phyloP scores from a whole-genome alignment of 805 yeast species.

The Lachancea dasiensis region DNA sequence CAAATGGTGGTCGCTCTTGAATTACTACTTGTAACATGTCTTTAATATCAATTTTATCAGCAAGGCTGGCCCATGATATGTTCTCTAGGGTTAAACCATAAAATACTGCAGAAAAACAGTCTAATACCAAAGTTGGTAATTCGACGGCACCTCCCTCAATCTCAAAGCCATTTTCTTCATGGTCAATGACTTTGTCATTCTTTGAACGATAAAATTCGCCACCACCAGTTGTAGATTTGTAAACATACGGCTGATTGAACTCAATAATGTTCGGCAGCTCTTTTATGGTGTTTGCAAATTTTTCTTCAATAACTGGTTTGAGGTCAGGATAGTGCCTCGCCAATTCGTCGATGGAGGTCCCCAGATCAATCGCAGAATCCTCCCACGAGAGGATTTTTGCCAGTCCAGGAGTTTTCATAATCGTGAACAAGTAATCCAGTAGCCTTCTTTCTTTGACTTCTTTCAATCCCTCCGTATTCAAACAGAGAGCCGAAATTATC shows the following conservation, averaged over 20 bases:
- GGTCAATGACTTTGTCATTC: slow-evolving; percentile 37
- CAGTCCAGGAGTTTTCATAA: slow-evolving; percentile 43
- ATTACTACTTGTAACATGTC: slow-evolving; percentile 46
- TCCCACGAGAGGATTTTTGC: slow-evolving; percentile 50
- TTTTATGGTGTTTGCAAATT: slow-evolving; percentile 41
- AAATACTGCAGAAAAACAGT: slow-evolving; percentile 43
- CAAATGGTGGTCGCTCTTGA: slow-evolving; percentile 53
- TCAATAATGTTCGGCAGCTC: slow-evolving; percentile 38
- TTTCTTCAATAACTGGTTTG: slow-evolving; percentile 50
- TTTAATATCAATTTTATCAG: slow-evolving; percentile 36
- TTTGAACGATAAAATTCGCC: slow-evolving; percentile 39
- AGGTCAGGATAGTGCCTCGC: slow-evolving; percentile 77
- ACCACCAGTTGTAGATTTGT: slow-evolving; percentile 31
- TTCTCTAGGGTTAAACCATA: slow-evolving; percentile 48
- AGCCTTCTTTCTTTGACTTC: slow-evolving; percentile 41
- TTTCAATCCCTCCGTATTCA: slow-evolving; percentile 65
- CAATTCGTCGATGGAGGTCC: slow-evolving; percentile 68
- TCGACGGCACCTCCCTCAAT: slow-evolving; percentile 50
- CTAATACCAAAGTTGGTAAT: slow-evolving; percentile 42
- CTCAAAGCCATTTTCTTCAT: slow-evolving; percentile 37
- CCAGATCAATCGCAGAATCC: slow-evolving; percentile 52
- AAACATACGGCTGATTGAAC: slow-evolving; percentile 41
- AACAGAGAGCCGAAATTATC: slow-evolving; percentile 73
- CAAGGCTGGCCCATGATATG: slow-evolving; percentile 38
- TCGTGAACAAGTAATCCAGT: slow-evolving; percentile 42